A percentile compares a stretch with the other conserved stretches of the same genome.
Evolutionary conservation across 2,329 filamentous ascomycete species (phyloP).

Genomic region (Trichoderma semiorbis): DNA sequence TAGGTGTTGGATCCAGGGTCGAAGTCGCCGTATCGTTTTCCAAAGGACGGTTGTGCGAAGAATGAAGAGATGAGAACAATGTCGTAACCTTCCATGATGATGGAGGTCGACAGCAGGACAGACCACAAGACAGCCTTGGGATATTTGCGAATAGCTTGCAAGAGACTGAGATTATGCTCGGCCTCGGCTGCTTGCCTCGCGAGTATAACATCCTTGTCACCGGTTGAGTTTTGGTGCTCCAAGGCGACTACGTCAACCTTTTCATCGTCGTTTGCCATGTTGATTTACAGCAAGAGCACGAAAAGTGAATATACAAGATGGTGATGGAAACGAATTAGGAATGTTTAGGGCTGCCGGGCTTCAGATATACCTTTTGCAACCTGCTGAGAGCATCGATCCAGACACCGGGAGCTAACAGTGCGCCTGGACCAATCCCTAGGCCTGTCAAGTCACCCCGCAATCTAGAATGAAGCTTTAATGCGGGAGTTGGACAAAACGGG

Average conservation of each 20-base stretch:
- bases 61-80: conserved; percentile 35
- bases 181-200: neutral
- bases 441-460: neutral
- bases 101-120: conserved; percentile 33
- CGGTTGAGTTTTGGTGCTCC: neutral
- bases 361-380: neutral
- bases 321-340: neutral
- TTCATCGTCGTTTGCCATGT: neutral
- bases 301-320: neutral
- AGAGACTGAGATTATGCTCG: neutral
- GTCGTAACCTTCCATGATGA: conserved; percentile 44
- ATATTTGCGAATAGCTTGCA: conserved; percentile 29
- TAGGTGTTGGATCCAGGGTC: neutral
- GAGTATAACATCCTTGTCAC: neutral
- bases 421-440: rapidly evolving
- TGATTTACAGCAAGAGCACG: neutral
- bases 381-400: neutral
- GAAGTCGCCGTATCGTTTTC: neutral
- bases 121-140: conserved; percentile 37
- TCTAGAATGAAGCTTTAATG: neutral
- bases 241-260: neutral
- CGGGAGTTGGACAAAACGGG: neutral
- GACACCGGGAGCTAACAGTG: neutral
- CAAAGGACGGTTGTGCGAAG: conserved; percentile 31
- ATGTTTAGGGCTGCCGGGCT: neutral